Conservation (phyloP, 495 filamentous ascomycete genomes). For the Evansstolkia leycettana region DNA sequence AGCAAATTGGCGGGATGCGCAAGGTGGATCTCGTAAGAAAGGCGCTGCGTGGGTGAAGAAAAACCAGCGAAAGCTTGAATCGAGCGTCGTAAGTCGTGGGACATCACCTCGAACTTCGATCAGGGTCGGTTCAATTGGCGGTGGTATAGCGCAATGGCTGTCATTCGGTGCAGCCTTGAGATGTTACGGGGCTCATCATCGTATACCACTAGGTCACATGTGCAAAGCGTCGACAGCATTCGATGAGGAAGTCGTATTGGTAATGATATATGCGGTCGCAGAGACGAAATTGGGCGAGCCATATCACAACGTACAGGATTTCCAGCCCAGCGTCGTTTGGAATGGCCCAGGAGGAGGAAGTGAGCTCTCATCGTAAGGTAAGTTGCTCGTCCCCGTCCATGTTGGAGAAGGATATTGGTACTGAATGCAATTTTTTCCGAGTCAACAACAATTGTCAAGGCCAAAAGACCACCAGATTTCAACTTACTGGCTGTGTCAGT, state of each 20-base stretch:
- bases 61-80: no score
- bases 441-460: not conserved
- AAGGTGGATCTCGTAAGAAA: no score
- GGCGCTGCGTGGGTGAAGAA: no score
- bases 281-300: not conserved
- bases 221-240: not conserved
- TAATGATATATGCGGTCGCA: not conserved
- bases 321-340: conserved; percentile 19
- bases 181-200: no score
- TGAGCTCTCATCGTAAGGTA: conserved; percentile 27
- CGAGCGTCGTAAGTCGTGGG: no score
- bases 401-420: conserved; percentile 30
- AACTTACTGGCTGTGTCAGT: conserved; percentile 23
- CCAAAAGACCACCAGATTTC: not conserved
- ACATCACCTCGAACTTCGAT: no score
- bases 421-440: conserved; percentile 15
- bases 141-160: no score
- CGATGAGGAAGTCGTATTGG: not conserved
- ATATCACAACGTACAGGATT: conserved; percentile 20
- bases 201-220: no score
- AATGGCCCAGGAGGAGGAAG: conserved; percentile 16
- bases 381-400: conserved; percentile 26
- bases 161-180: no score
- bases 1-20: no score
- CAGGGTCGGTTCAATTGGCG: no score